Conservation (phyloP, 2,329 filamentous ascomycete species). For the Biscogniauxia marginata region DNA sequence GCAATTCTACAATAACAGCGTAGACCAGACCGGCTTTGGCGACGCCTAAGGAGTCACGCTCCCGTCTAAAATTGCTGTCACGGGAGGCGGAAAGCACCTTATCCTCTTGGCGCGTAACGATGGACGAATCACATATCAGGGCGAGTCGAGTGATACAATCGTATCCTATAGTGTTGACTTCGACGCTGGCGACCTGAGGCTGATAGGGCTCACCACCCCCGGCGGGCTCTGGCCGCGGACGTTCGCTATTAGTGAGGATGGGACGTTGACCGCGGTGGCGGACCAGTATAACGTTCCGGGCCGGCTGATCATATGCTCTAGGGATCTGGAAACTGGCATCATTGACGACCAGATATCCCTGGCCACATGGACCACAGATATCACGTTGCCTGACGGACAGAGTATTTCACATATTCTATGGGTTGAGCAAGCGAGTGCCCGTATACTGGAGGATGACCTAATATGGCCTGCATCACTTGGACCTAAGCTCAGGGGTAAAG, state of each 20-base stretch:
- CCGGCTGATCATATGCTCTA: slow-evolving; percentile 2
- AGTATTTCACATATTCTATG: slow-evolving; percentile 1
- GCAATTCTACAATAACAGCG: slow-evolving; percentile 9
- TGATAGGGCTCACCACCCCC: slow-evolving; percentile 3
- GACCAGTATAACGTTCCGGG: slow-evolving; percentile 7
- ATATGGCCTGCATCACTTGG: too few species aligned
- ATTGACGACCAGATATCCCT: slow-evolving; percentile 3
- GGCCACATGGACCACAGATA: slow-evolving; percentile 4
- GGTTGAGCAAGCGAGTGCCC: too few species aligned
- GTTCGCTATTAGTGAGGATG: slow-evolving; percentile 5
- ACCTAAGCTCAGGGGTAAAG: too few species aligned
- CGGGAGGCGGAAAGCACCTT: slow-evolving; percentile 1
- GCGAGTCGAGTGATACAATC: slow-evolving; percentile 5
- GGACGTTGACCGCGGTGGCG: slow-evolving; percentile 6
- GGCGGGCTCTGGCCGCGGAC: slow-evolving; percentile 4
- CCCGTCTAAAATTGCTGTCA: slow-evolving; percentile 4
- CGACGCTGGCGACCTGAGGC: slow-evolving; percentile 1
- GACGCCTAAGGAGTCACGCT: slow-evolving; percentile 1
- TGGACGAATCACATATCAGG: neutral
- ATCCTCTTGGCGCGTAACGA: slow-evolving; percentile 4
- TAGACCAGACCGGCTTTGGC: slow-evolving; percentile 6
- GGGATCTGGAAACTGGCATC: slow-evolving; percentile 7
- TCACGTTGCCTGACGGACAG: slow-evolving; percentile 4
- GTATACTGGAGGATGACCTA: too few species aligned
- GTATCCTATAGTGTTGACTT: slow-evolving; percentile 3